Conservation (phyloP, 1,284 basidiomycete genomes). For the Sparassis latifolia region DNA sequence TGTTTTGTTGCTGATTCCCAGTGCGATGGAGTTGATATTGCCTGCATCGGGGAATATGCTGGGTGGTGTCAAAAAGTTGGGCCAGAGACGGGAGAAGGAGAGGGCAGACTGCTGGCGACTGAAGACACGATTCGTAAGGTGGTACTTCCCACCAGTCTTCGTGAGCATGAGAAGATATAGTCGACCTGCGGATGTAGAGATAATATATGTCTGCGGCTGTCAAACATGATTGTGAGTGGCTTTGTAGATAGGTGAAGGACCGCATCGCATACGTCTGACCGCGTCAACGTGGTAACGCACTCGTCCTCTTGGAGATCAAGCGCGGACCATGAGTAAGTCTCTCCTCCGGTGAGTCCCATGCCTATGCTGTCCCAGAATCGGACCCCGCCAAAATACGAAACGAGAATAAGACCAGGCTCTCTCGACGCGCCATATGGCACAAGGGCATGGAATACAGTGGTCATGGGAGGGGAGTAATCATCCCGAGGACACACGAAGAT, state of each 20-base stretch:
- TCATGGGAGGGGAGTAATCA: slow-evolving; percentile 28
- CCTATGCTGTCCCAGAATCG: slow-evolving; percentile 79
- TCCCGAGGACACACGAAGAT: slow-evolving; percentile 65
- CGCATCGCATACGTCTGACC: slow-evolving; percentile 47
- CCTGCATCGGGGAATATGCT: slow-evolving; percentile 34
- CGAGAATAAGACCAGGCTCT: slow-evolving; percentile 72
- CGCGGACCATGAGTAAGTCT: slow-evolving; percentile 48
- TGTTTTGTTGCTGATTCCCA: slow-evolving; percentile 34
- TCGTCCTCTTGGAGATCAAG: slow-evolving; percentile 54
- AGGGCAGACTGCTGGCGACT: slow-evolving; percentile 46
- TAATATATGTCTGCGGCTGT: slow-evolving; percentile 61
- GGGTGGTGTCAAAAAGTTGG: slow-evolving; percentile 43
- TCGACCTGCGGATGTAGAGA: slow-evolving; percentile 58
- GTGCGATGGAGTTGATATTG: slow-evolving; percentile 54
- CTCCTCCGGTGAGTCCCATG: slow-evolving; percentile 75
- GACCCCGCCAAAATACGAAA: slow-evolving; percentile 56
- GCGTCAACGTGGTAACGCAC: slow-evolving; percentile 55
- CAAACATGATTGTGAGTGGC: background rate
- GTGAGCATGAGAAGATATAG: slow-evolving; percentile 61
- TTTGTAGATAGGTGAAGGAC: background rate
- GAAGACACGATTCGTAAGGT: slow-evolving; percentile 50
- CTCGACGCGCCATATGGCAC: slow-evolving; percentile 63
- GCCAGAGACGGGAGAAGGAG: slow-evolving; percentile 53
- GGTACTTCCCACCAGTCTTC: slow-evolving; percentile 61
- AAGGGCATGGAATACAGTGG: slow-evolving; percentile 59